Evolutionary conservation across 176 grass and related monocot species (phyloP), one percentile per base, ranked within the genome.

Genomic region (Eleusine coracana): DNA sequence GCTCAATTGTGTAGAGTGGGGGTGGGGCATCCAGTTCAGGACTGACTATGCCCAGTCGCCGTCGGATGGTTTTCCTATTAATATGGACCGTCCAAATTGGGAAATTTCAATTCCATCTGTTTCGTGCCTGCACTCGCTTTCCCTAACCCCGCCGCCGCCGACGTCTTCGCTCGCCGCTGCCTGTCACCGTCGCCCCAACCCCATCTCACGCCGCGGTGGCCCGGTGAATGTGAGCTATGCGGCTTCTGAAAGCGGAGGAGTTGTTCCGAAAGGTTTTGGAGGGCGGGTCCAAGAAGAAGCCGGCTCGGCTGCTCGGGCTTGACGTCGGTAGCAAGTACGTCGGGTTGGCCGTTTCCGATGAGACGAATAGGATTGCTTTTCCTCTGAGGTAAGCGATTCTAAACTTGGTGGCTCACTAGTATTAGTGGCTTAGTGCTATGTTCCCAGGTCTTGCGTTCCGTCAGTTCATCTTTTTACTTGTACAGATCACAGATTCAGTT

Each of bases 261-360:
- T 49, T 97, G 68, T 94, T 97, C 49, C 86, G 77, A 68, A 92
- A 97, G 87, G 84, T 92, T 42, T 76, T 91, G 25, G 82, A 83
- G 51, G 80, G 37, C 0, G 69, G 79, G 63, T 81, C 66, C 14
- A 67, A 45, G 54, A 56, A 84, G 50, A 72, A 81, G 50, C 36
- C 86, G 49, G 12, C 70, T 13, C 86, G 84, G 28, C 84, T 97
- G 62, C 88, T 97, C 15, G 92, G 95, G 79, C 87, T 97, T 63
- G 92, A 97, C 80, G 95, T 97, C 7, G 95, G 95, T 2, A 82
- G 87, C 37, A 94, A 94, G 75, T 94, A 94, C 85, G 92, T 97
- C 7, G 92, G 92, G 31, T 52, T 97, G 71, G 92, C 90, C 6
- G 71, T 94, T 79, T 98, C 95, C 48, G 92, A 95, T 76, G 74